Evolutionary conservation across 2,329 filamentous ascomycete species (phyloP), one percentile per base, ranked within the genome.

Genomic region (Colletotrichum sp.): DNA sequence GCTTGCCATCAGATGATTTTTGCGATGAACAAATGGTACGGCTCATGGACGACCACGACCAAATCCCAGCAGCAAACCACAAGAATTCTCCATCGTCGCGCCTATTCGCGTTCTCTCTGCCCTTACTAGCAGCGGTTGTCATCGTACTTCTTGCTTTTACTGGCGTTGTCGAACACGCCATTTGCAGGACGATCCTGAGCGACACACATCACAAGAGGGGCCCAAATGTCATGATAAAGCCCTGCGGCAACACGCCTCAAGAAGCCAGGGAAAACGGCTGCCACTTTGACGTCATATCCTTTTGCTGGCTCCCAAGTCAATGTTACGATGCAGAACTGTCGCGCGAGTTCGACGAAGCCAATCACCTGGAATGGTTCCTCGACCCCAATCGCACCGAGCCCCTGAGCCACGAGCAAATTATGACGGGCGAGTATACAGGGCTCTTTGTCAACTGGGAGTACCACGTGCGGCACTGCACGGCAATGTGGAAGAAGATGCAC

Each of bases 401-500:
- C 7, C 25, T 79, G 60, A 61, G 48, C 52, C 72, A 63, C 25
- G 73, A 76, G 5, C 48, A 78, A 19, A 63, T 78, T 5, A 27
- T 77, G 16, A 64, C 55, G 36, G 78, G 78, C 16, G 48, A 76
- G 15, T 66, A 60, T n/a, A 59, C 48, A 15, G 65, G 59, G 4
- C 66, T 79, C 22, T 79, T 55, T 39, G 78, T 79, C 28, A 71
- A 67, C 19, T 79, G 68, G 72, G 75, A 74, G 36, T 80, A 80
- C 27, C 79, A 80, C 68, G 15, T 75, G 7, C 68, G 60, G 7
- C 79, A 80, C 74, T 80, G 79, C 75, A 74, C 73, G 39, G 60
- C 60, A 16, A 79, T 79, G 78, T 79, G 79, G 79, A 72, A 77
- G 39, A 79, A 79, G 67, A 59, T 79, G 66, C 79, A 80, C 22